Evolutionary conservation across 2,329 filamentous ascomycete species (phyloP), one percentile per base, ranked within the genome.

Genomic region (Claviceps sp.): DNA sequence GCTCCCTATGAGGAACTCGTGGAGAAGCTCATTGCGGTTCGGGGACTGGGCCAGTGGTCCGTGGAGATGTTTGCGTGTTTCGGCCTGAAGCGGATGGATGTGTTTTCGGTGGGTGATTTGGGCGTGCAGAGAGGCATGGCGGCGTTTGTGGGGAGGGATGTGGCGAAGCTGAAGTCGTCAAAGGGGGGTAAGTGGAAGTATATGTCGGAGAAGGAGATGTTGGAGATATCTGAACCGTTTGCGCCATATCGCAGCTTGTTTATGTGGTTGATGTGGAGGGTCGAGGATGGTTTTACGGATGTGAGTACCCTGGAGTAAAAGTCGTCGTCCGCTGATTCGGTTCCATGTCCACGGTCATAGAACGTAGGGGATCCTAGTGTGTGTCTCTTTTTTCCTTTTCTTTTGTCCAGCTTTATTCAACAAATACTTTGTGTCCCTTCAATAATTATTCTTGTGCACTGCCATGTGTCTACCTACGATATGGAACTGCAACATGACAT

Each of bases 51-150:
- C 0, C 77, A 76, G 51, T 97, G 93, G 93, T 90, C 84, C 47
- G 89, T 95, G 14, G 90, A 96, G 72, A 97, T 98, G 93, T 98
- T 98, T 73, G 88, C 90, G 48, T 89, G 87, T 67, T 97, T 98
- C 68, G 87, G 81, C n/a, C 73, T 98, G 42, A 97, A 96, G 75
- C 77, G 90, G 13, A 85, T 89, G 76, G 91, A 98, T 69, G 87
- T 98, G 22, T 95, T 97, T 65, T 89, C 85, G 22, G 84, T 88
- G 1, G 91, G 93, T 1, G 91, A 98, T 69, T 70, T 98, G 55
- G 93, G 93, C 4, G 88, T 98, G 46, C 93, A 97, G 77, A 76
- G 90, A 61, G 93, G 93, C 9, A 95, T 96, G 83, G 93, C 93
- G 1, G 84, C 86, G 0, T 90, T 93, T 63, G 75, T 83, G 47